Base-by-base conservation (phyloP, 1,284 basidiomycete species). In the Vanrija pseudolonga region DNA sequence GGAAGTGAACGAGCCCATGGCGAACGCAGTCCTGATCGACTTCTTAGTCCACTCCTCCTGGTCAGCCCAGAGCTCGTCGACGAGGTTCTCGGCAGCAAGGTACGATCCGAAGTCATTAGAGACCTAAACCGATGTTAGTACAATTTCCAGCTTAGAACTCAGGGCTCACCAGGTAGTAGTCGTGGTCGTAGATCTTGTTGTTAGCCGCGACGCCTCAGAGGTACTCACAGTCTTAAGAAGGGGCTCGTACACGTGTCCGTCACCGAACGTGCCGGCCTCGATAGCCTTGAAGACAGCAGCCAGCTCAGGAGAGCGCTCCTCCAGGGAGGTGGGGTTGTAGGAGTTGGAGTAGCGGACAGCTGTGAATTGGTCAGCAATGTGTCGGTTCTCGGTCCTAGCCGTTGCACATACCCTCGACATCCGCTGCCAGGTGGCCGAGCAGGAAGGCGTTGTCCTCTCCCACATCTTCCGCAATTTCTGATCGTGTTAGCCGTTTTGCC, bases 1-100 rank as follows among this genome's bases (percentile, higher is more conserved):
- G 41, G 88, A 90, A 73, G 89, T 90, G 80, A 95, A 95, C 72
- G 92, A 91, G 74, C 90, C 91, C 91, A 94, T 95, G 84, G 89
- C 71, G 61, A 68, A 88, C 0, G 86, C 84, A 5, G 89, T 92
- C 48, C 83, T 76, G 73, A 94, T 93, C 26, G 87, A 88, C 80
- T 93, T 94, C 79, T 90, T 89, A 75, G 86, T 83, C 93, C 93
- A 96, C 63, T 87, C 87, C 1, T 84, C 82, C 55, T 82, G 84
- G 69, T 93, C 85, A 40, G 80, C 78, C 78, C 90, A 95, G 2
- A 88, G 87, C 65, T 89, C 84, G 67, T 96, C 91, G 38, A 94
- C 89, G 80, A 94, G 86, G 53, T 78, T 79, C 55, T 92, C 80
- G 9, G 91, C 90, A 55, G 84, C 82, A 57, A 95, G 83, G 74